Evolutionary conservation across 352 stramenopile genomes (phyloP).

Genomic region (Globisporangium cystogenes): DNA sequence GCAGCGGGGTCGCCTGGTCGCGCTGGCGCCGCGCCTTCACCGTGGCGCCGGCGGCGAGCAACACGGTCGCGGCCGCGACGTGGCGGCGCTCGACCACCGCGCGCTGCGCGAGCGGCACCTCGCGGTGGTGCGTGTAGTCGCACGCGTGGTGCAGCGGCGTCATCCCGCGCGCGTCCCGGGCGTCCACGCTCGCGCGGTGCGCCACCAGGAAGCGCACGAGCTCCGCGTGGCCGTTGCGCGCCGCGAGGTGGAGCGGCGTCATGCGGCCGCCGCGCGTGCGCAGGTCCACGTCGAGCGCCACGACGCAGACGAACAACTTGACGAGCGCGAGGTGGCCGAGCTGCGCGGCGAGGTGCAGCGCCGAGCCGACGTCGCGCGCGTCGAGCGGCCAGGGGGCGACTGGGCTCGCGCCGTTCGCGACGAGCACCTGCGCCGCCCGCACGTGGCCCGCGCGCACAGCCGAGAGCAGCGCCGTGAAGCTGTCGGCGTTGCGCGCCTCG

Average conservation of each 20-base stretch:
- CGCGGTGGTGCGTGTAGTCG: slow-evolving; percentile 20
- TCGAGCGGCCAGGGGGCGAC: slow-evolving; percentile 9
- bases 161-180: slow-evolving; percentile 23
- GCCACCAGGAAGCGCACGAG: slow-evolving; percentile 21
- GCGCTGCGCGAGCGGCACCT: slow-evolving; percentile 14
- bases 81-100: slow-evolving; percentile 9
- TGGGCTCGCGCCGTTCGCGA: slow-evolving; percentile 20
- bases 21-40: slow-evolving; percentile 13
- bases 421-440: slow-evolving; percentile 24
- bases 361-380: slow-evolving; percentile 14
- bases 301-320: slow-evolving; percentile 18
- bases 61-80: slow-evolving; percentile 18
- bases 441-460: slow-evolving; percentile 27
- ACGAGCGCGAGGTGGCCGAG: slow-evolving; percentile 17
- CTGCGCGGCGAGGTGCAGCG: slow-evolving; percentile 27
- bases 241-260: slow-evolving; percentile 19
- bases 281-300: slow-evolving; percentile 17
- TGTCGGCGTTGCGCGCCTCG: slow-evolving; percentile 20
- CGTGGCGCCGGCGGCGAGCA: slow-evolving; percentile 17
- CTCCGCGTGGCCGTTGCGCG: slow-evolving; percentile 14
- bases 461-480: slow-evolving; percentile 26
- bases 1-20: slow-evolving; percentile 23
- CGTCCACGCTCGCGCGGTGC: slow-evolving; percentile 16
- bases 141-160: slow-evolving; percentile 33
- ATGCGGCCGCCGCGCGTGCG: not conserved